Conservation (phyloP, 352 stramenopile genomes). For the Phytophthora chlamydospora region DNA sequence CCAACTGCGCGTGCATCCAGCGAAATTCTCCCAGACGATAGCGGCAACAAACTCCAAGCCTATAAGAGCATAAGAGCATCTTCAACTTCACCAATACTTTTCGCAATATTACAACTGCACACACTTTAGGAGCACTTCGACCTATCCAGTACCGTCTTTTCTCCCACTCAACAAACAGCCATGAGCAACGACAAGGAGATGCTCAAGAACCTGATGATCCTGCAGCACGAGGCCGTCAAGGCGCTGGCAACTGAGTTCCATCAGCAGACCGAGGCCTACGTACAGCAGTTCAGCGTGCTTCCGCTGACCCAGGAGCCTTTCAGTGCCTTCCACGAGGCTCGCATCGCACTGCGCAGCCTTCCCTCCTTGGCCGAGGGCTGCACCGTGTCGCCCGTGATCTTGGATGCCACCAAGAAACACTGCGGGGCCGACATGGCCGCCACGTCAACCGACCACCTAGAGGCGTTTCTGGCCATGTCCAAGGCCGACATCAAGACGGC, state of each 20-base stretch:
- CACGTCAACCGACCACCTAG: constrained; percentile 42
- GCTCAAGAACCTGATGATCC: constrained; percentile 64
- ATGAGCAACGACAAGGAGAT: constrained; percentile 31
- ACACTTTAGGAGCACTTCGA: neutral
- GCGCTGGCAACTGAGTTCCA: constrained; percentile 58
- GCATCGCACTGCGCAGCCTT: constrained; percentile 41
- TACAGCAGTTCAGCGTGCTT: constrained; percentile 58
- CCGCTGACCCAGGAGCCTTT: constrained; percentile 46
- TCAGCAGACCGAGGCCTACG: constrained; percentile 69
- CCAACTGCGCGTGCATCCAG: too few species aligned
- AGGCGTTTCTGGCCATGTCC: constrained; percentile 45
- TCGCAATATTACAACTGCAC: neutral
- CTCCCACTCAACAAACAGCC: neutral
- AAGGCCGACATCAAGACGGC: constrained; percentile 41
- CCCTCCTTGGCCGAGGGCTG: constrained; percentile 34
- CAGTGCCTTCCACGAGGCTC: constrained; percentile 17
- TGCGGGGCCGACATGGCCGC: constrained; percentile 49
- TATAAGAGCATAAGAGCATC: neutral
- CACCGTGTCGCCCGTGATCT: constrained; percentile 51
- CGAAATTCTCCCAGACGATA: too few species aligned
- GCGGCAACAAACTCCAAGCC: too few species aligned
- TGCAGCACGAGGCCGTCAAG: constrained; percentile 59
- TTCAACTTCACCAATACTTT: constrained; percentile 3
- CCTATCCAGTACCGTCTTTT: neutral
- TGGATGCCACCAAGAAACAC: constrained; percentile 40